Evolutionary conservation across 2,329 filamentous ascomycete genomes (phyloP), one percentile per base, ranked within the genome.

Genomic region (Domatiomyces globalis): DNA sequence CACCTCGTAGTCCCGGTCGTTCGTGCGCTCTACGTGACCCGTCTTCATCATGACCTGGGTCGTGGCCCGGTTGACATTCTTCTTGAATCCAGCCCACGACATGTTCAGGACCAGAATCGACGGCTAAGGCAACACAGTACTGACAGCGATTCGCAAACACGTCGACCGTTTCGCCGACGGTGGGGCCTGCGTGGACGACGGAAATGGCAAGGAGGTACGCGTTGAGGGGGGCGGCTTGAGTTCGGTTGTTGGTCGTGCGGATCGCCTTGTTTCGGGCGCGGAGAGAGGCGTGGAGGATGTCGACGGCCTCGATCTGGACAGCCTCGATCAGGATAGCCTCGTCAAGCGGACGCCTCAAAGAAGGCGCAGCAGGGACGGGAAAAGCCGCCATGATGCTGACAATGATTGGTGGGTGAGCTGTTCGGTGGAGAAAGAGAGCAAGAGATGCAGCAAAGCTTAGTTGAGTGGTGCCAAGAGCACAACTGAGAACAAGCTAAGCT

Each of bases 11-110:
- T 96, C 92, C 61, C 94, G 87, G 72, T 98, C 92, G 68, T 90
- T 95, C 22, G 92, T 98, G 73, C 92, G 90, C 72, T 98, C 92
- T 63, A 98, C 94, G 74, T 96, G 92, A 54, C 92, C 87, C 52
- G 89, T 94, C 79, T 98, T 98, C 90, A 98, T 96, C 87, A 98
- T 95, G 57, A 96, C 90, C 82, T 95, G 89, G 73, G 94, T 98
- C 71, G 90, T 95, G 63, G 90, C 90, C 74, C 92, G 87, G 76
- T 92, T 90, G 75, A 96, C 89, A 81, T 94, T 94, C 71, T 94
- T 95, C 75, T 92, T 88, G 74, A 88, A 90, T 59, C 84, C 84
- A 85, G 63, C 59, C 58, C 58, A 61, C 51, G 57, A 59, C 58
- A 61, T 61, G n/a, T 50, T 50, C 48, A 45, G 51, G 49, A 51